Percentiles rank a stretch among this genome's conserved stretches.
Evolutionary conservation across 768 basidiomycete genomes (phyloP).

Genomic region (Mycena rosella): DNA sequence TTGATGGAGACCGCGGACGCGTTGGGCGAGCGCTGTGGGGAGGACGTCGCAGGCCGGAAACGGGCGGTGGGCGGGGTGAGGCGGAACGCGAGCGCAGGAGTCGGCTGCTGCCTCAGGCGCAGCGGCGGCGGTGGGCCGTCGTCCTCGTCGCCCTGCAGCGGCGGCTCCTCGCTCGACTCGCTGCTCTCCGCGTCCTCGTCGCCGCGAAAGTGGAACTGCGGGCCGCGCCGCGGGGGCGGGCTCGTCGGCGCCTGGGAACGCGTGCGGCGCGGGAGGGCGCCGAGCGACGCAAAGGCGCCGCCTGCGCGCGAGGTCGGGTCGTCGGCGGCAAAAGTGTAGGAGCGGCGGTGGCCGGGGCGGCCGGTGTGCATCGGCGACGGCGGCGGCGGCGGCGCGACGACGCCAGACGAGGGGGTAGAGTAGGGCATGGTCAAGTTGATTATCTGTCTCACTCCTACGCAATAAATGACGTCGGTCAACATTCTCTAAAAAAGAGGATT

Average conservation of each 20-base stretch:
- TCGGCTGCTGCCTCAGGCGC: slow-evolving; percentile 33
- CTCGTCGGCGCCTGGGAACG: slow-evolving; percentile 24
- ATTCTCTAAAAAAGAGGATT: no score
- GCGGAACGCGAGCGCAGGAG: slow-evolving; percentile 12
- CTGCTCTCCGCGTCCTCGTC: slow-evolving; percentile 56
- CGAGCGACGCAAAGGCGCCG: slow-evolving; percentile 64
- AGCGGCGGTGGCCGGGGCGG: slow-evolving; percentile 52
- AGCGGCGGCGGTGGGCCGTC: slow-evolving; percentile 40
- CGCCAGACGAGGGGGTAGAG: slow-evolving; percentile 39
- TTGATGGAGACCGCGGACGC: slow-evolving; percentile 34
- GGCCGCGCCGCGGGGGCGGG: not conserved
- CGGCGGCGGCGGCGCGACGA: slow-evolving; percentile 24
- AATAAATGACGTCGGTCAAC: slow-evolving; percentile 19
- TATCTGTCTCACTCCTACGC: no score
- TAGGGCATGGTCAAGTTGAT: slow-evolving; percentile 45
- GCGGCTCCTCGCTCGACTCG: slow-evolving; percentile 45
- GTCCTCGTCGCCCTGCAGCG: slow-evolving; percentile 41
- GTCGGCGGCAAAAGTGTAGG: slow-evolving; percentile 44
- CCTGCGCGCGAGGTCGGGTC: slow-evolving; percentile 54
- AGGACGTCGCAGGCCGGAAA: not conserved
- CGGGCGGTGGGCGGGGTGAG: slow-evolving; percentile 21
- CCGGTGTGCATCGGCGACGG: slow-evolving; percentile 39
- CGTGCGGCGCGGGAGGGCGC: slow-evolving; percentile 58
- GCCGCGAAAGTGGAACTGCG: slow-evolving; percentile 52
- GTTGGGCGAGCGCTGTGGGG: slow-evolving; percentile 39